These are phyloP conservation scores for Stereocaulon alpinum DNA, from an alignment of 495 filamentous ascomycete species.

Conservation along the genomic window DNA sequence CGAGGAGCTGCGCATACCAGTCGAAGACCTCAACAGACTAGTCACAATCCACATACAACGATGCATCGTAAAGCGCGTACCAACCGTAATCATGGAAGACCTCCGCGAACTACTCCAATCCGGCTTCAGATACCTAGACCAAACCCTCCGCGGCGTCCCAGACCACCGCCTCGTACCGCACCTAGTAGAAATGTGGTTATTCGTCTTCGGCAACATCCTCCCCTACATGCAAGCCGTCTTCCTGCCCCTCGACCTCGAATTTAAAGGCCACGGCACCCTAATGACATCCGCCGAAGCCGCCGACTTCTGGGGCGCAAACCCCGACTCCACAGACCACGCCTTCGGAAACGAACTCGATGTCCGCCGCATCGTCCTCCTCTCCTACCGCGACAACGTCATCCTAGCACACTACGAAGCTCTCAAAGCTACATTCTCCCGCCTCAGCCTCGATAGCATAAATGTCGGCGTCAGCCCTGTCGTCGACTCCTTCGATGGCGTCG, in stretches of 20 bases:
- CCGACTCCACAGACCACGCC: constrained; percentile 28
- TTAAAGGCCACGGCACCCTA: constrained; percentile 69
- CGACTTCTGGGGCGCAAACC: constrained; percentile 72
- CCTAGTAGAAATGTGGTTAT: constrained; percentile 86
- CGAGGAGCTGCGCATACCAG: constrained; percentile 76
- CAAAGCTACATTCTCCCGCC: constrained; percentile 79
- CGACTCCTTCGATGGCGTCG: constrained; percentile 39
- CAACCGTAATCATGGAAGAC: constrained; percentile 65
- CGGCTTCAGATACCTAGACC: constrained; percentile 78
- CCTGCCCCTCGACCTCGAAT: constrained; percentile 86
- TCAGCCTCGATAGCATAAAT: constrained; percentile 75
- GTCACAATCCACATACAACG: constrained; percentile 73
- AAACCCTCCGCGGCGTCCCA: constrained; percentile 60
- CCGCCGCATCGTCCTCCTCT: constrained; percentile 75
- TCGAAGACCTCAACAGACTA: constrained; percentile 90
- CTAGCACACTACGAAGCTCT: constrained; percentile 75
- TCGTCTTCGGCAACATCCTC: constrained; percentile 78
- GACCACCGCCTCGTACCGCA: constrained; percentile 78
- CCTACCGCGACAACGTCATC: constrained; percentile 82
- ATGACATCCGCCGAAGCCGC: constrained; percentile 65
- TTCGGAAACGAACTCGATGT: constrained; percentile 64
- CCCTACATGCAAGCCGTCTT: constrained; percentile 97
- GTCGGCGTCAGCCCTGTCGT: constrained; percentile 40
- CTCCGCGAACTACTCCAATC: constrained; percentile 67
- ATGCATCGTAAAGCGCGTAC: constrained; percentile 57